Conservation (phyloP, 2,329 filamentous ascomycete species). For the Dactylonectria estremocensis region DNA sequence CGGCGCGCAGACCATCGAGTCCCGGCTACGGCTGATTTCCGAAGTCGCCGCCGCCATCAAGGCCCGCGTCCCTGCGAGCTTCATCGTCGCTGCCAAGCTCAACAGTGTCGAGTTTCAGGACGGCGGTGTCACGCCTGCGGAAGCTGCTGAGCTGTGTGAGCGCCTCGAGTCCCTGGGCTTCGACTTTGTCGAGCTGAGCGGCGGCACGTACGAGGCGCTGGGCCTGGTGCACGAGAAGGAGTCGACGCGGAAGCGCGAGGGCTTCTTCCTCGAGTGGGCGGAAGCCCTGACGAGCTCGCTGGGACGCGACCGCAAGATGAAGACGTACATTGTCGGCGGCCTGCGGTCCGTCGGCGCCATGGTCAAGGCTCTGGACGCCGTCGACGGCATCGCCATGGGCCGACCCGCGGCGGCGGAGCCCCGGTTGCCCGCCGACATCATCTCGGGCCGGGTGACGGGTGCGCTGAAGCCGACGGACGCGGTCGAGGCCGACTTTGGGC, state of each 20-base stretch:
- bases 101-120: constrained; percentile 71
- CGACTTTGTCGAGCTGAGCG: constrained; percentile 72
- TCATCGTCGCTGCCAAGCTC: constrained; percentile 69
- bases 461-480: constrained; percentile 33
- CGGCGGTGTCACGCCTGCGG: constrained; percentile 65
- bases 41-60: constrained; percentile 58
- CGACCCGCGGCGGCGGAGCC: constrained; percentile 54
- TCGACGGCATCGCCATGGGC: constrained; percentile 73
- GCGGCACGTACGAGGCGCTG: constrained; percentile 71
- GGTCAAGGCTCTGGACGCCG: constrained; percentile 68
- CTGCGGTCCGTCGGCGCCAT: constrained; percentile 70
- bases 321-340: constrained; percentile 71
- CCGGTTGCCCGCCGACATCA: constrained; percentile 49
- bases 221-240: constrained; percentile 67
- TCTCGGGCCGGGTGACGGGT: constrained; percentile 41
- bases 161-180: constrained; percentile 64
- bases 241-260: constrained; percentile 67
- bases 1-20: constrained; percentile 59
- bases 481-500: constrained; percentile 34
- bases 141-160: constrained; percentile 63
- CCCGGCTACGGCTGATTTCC: constrained; percentile 61
- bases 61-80: constrained; percentile 47
- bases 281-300: constrained; percentile 62
- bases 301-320: constrained; percentile 59
- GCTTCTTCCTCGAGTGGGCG: constrained; percentile 74